Percentiles rank a stretch among this genome's conserved stretches.
phyloP scores from a whole-genome alignment of 2,329 filamentous ascomycete species.

The Hawksworthiomyces lignivorus region DNA sequence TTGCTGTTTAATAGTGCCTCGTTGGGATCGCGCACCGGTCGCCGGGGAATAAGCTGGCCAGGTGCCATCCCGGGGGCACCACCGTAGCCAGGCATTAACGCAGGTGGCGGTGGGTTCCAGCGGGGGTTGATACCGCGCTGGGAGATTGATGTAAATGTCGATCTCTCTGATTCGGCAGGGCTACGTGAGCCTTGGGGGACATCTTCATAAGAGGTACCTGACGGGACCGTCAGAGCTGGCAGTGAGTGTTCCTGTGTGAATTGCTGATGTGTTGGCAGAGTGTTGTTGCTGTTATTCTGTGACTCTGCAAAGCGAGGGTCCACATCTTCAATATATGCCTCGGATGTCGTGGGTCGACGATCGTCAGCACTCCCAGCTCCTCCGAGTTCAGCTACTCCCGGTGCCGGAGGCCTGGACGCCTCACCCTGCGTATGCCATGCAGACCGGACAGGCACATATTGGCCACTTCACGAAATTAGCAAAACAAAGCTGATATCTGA shows the following conservation, averaged over 20 bases:
- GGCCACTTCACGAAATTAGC: constrained; percentile 21
- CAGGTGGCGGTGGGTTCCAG: constrained; percentile 58
- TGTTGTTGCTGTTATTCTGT: background rate
- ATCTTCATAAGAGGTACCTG: constrained; percentile 24
- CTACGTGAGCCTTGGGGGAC: constrained; percentile 49
- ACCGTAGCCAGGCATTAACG: constrained; percentile 35
- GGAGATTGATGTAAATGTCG: constrained; percentile 83
- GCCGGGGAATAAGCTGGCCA: constrained; percentile 22
- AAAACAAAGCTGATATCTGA: constrained; percentile 11
- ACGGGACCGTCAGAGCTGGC: constrained; percentile 19
- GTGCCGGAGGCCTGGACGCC: constrained; percentile 9
- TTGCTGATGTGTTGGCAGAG: constrained; percentile 18
- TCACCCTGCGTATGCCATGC: constrained; percentile 40
- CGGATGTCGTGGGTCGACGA: constrained; percentile 12
- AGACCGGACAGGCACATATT: constrained; percentile 49
- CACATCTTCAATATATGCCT: constrained; percentile 80
- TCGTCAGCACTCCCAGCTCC: constrained; percentile 25
- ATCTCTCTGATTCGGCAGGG: constrained; percentile 70
- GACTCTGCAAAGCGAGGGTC: constrained; percentile 73
- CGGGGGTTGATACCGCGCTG: constrained; percentile 83
- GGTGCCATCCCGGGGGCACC: constrained; percentile 19
- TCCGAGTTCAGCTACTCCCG: constrained; percentile 15
- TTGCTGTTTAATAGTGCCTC: constrained; percentile 72
- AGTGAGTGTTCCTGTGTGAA: constrained; percentile 19
- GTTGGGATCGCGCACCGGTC: constrained; percentile 48